Evolutionary conservation across 306 rosid species (phyloP).

Genomic region (Citrullus colocynthis): DNA sequence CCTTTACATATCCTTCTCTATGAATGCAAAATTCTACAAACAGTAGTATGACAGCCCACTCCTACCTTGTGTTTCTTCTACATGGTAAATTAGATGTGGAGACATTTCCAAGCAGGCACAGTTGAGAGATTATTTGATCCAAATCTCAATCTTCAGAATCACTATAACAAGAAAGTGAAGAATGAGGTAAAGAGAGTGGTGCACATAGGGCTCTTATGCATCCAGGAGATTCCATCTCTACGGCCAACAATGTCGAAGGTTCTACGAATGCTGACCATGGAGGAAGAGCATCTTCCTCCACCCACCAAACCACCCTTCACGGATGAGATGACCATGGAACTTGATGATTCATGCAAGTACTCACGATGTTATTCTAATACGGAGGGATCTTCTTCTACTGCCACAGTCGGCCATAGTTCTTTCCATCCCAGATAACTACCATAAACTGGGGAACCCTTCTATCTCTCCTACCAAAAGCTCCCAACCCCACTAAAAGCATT

Average conservation of each 20-base stretch:
- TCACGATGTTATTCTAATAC: conserved; percentile 24
- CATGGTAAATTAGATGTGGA: conserved; percentile 54
- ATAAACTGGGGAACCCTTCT: background rate
- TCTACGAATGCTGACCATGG: conserved; percentile 53
- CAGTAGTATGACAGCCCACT: background rate
- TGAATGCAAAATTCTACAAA: background rate
- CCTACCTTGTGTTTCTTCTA: background rate
- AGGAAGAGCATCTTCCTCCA: conserved; percentile 50
- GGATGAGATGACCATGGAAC: conserved; percentile 80
- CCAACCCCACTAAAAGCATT: background rate
- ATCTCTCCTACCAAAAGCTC: background rate
- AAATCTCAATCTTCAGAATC: conserved; percentile 44
- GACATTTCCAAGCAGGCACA: conserved; percentile 55
- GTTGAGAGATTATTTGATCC: conserved; percentile 55
- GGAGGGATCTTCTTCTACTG: conserved; percentile 33
- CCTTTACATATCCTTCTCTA: background rate
- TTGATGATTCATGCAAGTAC: conserved; percentile 35
- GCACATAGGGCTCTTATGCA: conserved; percentile 74
- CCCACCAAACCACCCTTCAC: conserved; percentile 85
- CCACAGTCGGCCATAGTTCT: conserved; percentile 52
- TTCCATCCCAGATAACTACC: conserved; percentile 48
- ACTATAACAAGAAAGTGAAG: conserved; percentile 18
- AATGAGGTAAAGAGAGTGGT: conserved; percentile 49
- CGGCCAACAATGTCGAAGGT: conserved; percentile 76
- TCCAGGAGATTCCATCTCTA: conserved; percentile 57